Base-by-base conservation (phyloP, 352 stramenopile genomes). In the Phytopythium aichiense region DNA sequence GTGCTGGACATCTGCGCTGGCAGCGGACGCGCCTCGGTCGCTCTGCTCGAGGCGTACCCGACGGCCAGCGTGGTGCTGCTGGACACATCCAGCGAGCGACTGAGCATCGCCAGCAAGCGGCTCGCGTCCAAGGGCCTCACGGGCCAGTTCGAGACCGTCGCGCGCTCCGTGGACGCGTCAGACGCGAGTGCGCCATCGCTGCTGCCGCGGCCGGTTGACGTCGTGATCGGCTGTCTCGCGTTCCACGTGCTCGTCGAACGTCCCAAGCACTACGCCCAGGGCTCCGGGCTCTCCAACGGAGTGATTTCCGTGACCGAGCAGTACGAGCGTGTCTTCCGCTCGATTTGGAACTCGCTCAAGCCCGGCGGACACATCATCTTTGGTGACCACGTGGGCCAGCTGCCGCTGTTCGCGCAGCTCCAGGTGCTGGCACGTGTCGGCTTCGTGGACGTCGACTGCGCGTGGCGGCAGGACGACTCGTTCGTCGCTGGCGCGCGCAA, bases 401-500 rank as follows among this genome's bases (percentile, higher is more conserved):
- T 91, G 30, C 30, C 67, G 7, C 68, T 91, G 12, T 94, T 91
- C 56, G 60, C 71, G 46, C 84, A 94, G 46, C 63, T 94, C 8
- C 70, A 85, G 59, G 38, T 73, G 7, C 72, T 94, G 40, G 61
- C 72, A n/a, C 67, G 57, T 8, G 75, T 78, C 2, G 84, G 84
- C 0, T 94, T 91, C 60, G 67, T 81, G 38, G 82, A 94, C 57
- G 76, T 94, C 2, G 84, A 92, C 60, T 88, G 82, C 33, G 75
- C 82, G 40, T 94, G 84, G 84, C 70, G 84, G 31, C 71, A 90
- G 58, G 62, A 65, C n/a, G 84, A 91, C 43, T 92, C 82, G 43
- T 94, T 94, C 43, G 80, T 92, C 20, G 74, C 81, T 7, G 82
- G 84, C 23, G 84, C 70, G 3, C 73, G 78, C 6, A 79, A 76